Conservation (phyloP, 2,329 filamentous ascomycete species). For the Clonostachys rosea region DNA sequence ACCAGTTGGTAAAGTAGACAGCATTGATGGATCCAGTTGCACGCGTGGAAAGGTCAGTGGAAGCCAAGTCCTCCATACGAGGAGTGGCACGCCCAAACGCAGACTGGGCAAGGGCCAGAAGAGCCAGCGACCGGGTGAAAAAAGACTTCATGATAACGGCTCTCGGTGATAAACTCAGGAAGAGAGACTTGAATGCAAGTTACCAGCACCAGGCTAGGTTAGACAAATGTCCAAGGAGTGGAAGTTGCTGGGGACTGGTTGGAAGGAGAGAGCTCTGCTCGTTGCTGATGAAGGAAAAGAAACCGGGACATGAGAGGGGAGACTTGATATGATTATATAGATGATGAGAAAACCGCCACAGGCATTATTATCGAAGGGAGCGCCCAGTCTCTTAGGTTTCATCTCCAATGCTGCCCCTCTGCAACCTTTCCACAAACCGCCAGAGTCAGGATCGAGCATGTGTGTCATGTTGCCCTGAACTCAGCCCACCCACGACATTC, state of each 20-base stretch:
- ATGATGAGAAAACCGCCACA: no score
- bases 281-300: neutral
- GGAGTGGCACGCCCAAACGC: conserved; percentile 12
- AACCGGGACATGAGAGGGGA: neutral
- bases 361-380: no score
- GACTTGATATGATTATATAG: no score
- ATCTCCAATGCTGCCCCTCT: no score
- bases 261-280: conserved; percentile 3
- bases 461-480: no score
- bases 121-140: conserved; percentile 14
- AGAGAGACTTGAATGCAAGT: conserved; percentile 1
- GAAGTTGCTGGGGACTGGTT: no score
- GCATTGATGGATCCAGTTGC: conserved; percentile 23
- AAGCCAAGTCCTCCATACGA: conserved; percentile 1
- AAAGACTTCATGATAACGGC: conserved; percentile 14
- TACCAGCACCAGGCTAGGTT: conserved; percentile 9
- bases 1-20: conserved; percentile 47
- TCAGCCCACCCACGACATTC: no score
- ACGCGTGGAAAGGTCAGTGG: conserved; percentile 10
- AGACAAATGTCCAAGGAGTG: neutral
- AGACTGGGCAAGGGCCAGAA: conserved; percentile 16
- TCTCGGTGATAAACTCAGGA: neutral
- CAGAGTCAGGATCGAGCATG: no score
- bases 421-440: no score
- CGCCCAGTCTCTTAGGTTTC: no score